Base-by-base conservation (phyloP, 352 stramenopile genomes). In the Globisporangium uncinulatum region DNA sequence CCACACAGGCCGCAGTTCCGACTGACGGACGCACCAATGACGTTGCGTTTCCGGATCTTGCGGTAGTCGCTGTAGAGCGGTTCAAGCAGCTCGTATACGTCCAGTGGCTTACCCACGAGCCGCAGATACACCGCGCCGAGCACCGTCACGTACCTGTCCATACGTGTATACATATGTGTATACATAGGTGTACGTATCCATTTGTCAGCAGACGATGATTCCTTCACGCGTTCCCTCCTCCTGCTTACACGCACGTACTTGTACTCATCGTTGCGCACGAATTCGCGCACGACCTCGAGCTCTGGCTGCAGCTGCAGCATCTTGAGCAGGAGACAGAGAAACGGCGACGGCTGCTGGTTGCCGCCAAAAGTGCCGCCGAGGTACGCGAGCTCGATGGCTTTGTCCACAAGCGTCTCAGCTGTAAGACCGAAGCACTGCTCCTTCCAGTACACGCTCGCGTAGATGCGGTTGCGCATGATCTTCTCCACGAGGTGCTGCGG, bases 401-500 rank as follows among this genome's bases (percentile, higher is more conserved):
- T 98, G 68, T 99, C 95, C 53, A 99, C 84, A 7, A 99, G 82
- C 62, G 97, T 96, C 65, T 92, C 89, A 1, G 93, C 94, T 7
- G 96, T 97, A 31, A 99, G 89, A 13, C 96, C 96, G 77, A 99
- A 99, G 74, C 96, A 99, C 70, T 98, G 79, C 74, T 99, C 80
- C 72, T 99, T 99, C 97, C 97, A 99, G 79, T 98, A 99, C 32
- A 91, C 68, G 51, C 80, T 94, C 46, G 94, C 76, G 65, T 96
- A 96, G 59, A 99, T 98, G 68, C 97, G 97, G 70, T 98, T 94
- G 31, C 97, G 89, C 60, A 97, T 97, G 70, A 99, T 99, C 76
- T 98, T 98, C 79, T 99, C 97, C 63, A 99, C 90, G 24, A 99
- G 76, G 63, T 98, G 95, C 81, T 99, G 95, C 59, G 97, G 95